Evolutionary conservation across 2,329 filamentous ascomycete species (phyloP), one percentile per base, ranked within the genome.

Genomic region (Neoarthrinium moseri): DNA sequence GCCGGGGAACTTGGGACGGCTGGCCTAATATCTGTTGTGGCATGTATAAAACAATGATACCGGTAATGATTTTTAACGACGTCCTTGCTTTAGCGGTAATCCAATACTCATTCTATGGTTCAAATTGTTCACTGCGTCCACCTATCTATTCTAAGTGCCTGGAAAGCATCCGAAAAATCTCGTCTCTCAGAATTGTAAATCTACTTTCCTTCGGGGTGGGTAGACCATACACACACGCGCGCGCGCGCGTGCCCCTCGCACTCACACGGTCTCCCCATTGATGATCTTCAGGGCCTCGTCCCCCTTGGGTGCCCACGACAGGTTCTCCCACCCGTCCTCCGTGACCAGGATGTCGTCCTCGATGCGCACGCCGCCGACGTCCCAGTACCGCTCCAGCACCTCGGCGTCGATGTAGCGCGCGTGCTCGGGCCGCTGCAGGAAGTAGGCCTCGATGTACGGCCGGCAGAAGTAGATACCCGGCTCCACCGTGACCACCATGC

Each of bases 261-360:
- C n/a, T n/a, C n/a, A n/a, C n/a, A n/a, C n/a, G n/a, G 17, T 21
- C 17, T 43, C 20, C 13, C 43, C 44, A 24, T 49, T 46, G 30
- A 57, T 78, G 39, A 87, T 72, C 51, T 75, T 73, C 60, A 91
- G 69, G 56, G 91, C 69, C 60, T 89, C 84, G 43, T 86, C 75
- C 2, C 82, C 81, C 71, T 95, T 95, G 1, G 89, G 87, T 23
- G 87, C 87, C 2, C 78, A 77, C 2, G 91, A 95, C 62, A 97
- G 61, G 61, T 95, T 95, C 67, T 96, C 91, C 57, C 83, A 83
- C 0, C 91, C 91, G 20, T 80, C 72, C 50, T 86, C 75, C 1
- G 87, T 94, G 38, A 97, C 83, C 18, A 94, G 73, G 30, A 97
- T 78, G 63, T 92, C 89, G 61, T 97, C 91, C 70, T 99, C 94